phyloP scores from a whole-genome alignment of 169 alveolate species.

The Plasmodium gaboni region DNA sequence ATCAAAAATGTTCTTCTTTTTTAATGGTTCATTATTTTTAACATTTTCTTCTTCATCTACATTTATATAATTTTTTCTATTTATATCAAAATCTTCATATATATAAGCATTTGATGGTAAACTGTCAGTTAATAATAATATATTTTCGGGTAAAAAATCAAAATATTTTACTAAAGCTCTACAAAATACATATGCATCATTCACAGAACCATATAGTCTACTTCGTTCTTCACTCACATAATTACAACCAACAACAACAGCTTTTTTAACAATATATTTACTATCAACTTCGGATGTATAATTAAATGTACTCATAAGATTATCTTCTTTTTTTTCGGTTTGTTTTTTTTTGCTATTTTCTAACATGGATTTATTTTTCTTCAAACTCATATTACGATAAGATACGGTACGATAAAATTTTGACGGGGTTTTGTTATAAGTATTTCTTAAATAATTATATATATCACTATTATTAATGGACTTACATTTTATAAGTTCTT shows the following conservation, averaged over 20 bases:
- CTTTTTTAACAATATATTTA: conserved; percentile 80
- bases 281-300: conserved; percentile 44
- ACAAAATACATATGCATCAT: conserved; percentile 92
- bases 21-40: neutral
- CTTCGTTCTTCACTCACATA: conserved; percentile 82
- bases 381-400: conserved; percentile 27
- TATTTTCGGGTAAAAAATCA: conserved; percentile 86
- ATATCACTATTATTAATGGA: conserved; percentile 46
- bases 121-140: conserved; percentile 87
- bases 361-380: conserved; percentile 2
- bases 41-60: conserved; percentile 10
- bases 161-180: conserved; percentile 86
- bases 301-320: no score
- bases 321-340: neutral
- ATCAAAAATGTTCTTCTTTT: conserved; percentile 60
- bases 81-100: conserved; percentile 75
- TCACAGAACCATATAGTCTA: conserved; percentile 89
- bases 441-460: conserved; percentile 42
- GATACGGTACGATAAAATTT: conserved; percentile 57
- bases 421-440: conserved; percentile 9
- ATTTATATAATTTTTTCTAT: conserved; percentile 17
- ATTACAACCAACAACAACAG: conserved; percentile 92
- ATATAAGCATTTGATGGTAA: conserved; percentile 86
- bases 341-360: neutral
- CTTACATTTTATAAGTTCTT: conserved; percentile 14